Evolutionary conservation across 2,329 filamentous ascomycete species (phyloP).

Genomic region (Magnaporthiopsis rhizophila): DNA sequence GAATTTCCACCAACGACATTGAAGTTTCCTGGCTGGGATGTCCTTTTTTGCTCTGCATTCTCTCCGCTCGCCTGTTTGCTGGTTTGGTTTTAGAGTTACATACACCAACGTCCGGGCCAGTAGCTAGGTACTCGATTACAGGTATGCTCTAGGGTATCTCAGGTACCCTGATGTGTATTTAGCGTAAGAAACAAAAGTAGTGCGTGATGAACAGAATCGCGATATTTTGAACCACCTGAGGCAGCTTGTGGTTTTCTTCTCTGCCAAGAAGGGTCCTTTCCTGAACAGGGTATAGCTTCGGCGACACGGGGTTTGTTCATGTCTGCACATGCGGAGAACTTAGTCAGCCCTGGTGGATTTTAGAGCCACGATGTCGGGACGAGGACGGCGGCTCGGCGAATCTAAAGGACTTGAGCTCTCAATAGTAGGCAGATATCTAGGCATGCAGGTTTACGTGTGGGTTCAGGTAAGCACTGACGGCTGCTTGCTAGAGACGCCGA

Average conservation of each 20-base stretch:
- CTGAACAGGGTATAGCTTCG: background rate
- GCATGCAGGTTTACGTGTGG: too few species aligned
- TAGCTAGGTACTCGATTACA: too few species aligned
- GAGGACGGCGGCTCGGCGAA: background rate
- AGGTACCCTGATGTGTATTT: too few species aligned
- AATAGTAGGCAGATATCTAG: too few species aligned
- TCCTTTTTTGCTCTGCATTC: background rate
- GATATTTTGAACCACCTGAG: too few species aligned
- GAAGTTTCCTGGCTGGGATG: background rate
- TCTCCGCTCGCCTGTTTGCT: too few species aligned
- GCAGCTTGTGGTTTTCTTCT: too few species aligned
- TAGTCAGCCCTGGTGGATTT: background rate
- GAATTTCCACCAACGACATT: background rate
- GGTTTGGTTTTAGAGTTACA: background rate
- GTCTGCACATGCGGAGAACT: background rate
- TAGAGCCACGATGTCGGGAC: background rate
- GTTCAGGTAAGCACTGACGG: too few species aligned
- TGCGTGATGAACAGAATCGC: too few species aligned
- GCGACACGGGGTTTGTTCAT: background rate
- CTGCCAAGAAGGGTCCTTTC: too few species aligned
- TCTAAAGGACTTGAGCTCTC: background rate
- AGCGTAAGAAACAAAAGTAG: too few species aligned
- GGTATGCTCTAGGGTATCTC: too few species aligned
- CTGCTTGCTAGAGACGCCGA: background rate
- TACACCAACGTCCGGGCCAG: background rate